Base-by-base conservation (phyloP, 768 basidiomycete species). In the Suillus spraguei region DNA sequence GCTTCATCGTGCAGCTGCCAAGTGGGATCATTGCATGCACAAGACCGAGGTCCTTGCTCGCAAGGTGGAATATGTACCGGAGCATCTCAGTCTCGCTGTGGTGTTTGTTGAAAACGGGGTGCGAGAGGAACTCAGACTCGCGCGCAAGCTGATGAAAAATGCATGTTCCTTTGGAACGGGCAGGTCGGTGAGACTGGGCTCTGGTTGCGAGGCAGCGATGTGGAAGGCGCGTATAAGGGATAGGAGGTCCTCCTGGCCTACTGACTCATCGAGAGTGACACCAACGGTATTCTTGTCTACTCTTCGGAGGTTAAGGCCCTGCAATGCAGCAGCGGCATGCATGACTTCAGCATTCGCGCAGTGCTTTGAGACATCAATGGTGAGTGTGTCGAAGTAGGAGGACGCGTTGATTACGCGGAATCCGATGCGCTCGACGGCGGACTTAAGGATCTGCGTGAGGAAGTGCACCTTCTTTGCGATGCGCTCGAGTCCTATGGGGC, bases 71-170 rank as follows among this genome's bases (percentile, higher is more conserved):
- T 71, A 99, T 93, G 77, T 98, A 97, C 42, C 97, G 94, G 39
- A 99, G 81, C 92, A 99, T 95, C 78, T 98, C 95, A 0, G 97
- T 99, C 81, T 99, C 97, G 5, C 95, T 97, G 74, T 99, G 97
- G 71, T 98, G 91, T 61, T 90, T 87, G 81, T 98, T 99, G 81
- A 97, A 99, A 44, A 97, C 94, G 1, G 92, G 85, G 74, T 99
- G 93, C 0, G 86, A 84, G 13, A 99, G 83, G 77, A 87, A 92
- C 47, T 84, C 77, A 3, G 91, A 90, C 2, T 82, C 86, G 49
- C 89, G 88, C 54, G 74, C 80, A 59, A 91, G 79, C 36, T 71
- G 66, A 11, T 79, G 64, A n/a, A 90, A 58, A 94, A 82, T 13
- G 80, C 76, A 13, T 71, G 60, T 5, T 69, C 44, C 8, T 71